Conservation (phyloP, 1,139 yeast genomes). For the Geotrichum reessii region DNA sequence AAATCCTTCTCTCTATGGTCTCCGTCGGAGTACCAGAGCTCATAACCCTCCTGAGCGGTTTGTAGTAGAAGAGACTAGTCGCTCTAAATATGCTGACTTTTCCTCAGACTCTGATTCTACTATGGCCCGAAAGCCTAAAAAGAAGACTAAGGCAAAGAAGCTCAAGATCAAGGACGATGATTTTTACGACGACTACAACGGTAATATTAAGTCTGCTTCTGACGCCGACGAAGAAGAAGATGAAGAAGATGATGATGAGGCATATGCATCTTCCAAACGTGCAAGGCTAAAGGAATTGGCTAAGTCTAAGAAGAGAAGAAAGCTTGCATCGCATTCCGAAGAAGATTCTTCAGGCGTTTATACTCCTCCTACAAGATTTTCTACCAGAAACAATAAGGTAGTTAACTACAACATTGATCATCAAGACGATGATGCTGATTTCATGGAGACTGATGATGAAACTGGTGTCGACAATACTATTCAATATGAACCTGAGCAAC, state of each 20-base stretch:
- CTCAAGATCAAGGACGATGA: conserved; percentile 17
- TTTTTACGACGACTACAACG: conserved; percentile 19
- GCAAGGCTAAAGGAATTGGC: conserved; percentile 18
- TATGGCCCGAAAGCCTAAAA: conserved; percentile 12
- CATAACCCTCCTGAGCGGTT: conserved; percentile 47
- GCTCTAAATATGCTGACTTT: conserved; percentile 9
- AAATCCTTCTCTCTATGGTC: conserved; percentile 86
- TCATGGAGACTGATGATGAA: conserved; percentile 41
- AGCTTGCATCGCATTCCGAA: conserved; percentile 25
- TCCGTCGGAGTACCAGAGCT: conserved; percentile 79
- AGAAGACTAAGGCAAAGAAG: conserved; percentile 10
- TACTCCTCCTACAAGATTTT: conserved; percentile 51
- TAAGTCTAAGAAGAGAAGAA: conserved; percentile 24
- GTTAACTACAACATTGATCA: conserved; percentile 75
- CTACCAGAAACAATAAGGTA: conserved; percentile 63
- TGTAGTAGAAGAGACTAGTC: conserved; percentile 37
- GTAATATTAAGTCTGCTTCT: conserved; percentile 19
- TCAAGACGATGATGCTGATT: conserved; percentile 52
- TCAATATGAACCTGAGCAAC: conserved; percentile 35
- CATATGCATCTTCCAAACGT: conserved; percentile 25
- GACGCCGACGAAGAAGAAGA: conserved; percentile 29
- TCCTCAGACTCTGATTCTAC: conserved; percentile 12
- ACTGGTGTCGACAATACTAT: conserved; percentile 32
- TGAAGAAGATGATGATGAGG: conserved; percentile 37
- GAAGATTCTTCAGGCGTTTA: conserved; percentile 27